Percentiles rank a stretch among this genome's conserved stretches.
These are phyloP conservation scores for Boletus smithii DNA, from an alignment of 1,284 basidiomycete species.

Conservation along the genomic window DNA sequence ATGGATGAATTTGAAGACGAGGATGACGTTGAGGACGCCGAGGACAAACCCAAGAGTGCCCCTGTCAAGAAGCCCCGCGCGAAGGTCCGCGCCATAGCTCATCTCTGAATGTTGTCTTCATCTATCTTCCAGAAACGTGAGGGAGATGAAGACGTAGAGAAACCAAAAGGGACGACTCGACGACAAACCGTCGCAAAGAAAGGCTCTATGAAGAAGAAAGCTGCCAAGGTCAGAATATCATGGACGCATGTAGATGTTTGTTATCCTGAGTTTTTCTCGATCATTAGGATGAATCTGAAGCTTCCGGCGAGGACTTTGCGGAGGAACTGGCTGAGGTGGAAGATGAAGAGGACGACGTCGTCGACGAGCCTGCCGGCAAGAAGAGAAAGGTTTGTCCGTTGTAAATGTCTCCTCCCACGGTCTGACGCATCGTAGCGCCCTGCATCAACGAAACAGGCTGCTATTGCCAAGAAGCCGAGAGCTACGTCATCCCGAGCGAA, in stretches of 20 bases:
- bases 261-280: neutral
- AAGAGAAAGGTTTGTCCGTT: constrained; percentile 31
- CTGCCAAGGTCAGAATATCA: constrained; percentile 35
- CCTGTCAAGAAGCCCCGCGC: constrained; percentile 39
- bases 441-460: constrained; percentile 24
- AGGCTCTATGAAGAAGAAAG: constrained; percentile 28
- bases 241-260: neutral
- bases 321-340: constrained; percentile 31
- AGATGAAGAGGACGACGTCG: constrained; percentile 30
- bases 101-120: constrained; percentile 11
- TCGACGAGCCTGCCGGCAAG: constrained; percentile 23
- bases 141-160: constrained; percentile 37
- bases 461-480: constrained; percentile 25
- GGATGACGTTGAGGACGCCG: constrained; percentile 34
- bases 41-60: constrained; percentile 42
- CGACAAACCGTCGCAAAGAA: constrained; percentile 28
- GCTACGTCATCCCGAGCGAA: constrained; percentile 26
- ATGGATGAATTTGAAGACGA: constrained; percentile 41
- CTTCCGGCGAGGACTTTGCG: constrained; percentile 32
- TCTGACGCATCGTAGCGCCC: constrained; percentile 29
- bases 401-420: neutral
- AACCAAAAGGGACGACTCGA: constrained; percentile 38
- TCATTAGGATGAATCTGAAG: constrained; percentile 30
- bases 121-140: constrained; percentile 37
- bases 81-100: constrained; percentile 33